Evolutionary conservation across 768 basidiomycete genomes (phyloP), one percentile per base, ranked within the genome.

Genomic region (Rhizopogon rudus): DNA sequence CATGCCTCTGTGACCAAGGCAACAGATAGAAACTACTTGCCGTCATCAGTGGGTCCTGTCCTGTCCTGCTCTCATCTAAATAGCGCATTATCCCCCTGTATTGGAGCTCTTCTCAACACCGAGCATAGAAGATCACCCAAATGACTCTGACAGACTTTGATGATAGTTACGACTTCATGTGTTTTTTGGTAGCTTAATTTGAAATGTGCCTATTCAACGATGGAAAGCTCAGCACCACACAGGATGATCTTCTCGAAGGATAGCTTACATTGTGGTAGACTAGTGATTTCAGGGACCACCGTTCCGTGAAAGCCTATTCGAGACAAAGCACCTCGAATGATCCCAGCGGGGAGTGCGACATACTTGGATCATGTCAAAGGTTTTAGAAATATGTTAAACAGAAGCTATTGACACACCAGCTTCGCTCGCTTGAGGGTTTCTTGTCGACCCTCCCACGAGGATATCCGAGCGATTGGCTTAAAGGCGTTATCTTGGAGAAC

Each of bases 401-500:
- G 14, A 40, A 52, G 22, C 17, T 14, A 17, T 29, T n/a, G 5
- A 25, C 84, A 20, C 59, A 95, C 93, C 53, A 89, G 61, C 70
- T 79, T 87, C 1, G 91, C 87, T 53, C 79, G 79, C 61, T 76
- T 82, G 8, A 88, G 72, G 10, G 93, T 85, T 46, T 91, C 88
- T 16, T 83, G 75, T 13, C 87, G 77, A 16, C 92, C 87, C 60
- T 88, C 79, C 80, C 86, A 87, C 1, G 91, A 89, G 2, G 93
- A 93, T 41, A 96, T 69, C 39, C 90, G 83, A 3, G 83, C 70
- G 41, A 96, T 82, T 0, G 95, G 91, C 61, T 88, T 93, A 74
- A 97, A 97, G 0, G 83, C 70, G 61, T 93, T 92, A 60, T 97
- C 94, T 70, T 96, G 93, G 1, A 98, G 77, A 3, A 97, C 95